Evolutionary conservation across 768 basidiomycete species (phyloP).

Genomic region (Phanerochaete sordida): DNA sequence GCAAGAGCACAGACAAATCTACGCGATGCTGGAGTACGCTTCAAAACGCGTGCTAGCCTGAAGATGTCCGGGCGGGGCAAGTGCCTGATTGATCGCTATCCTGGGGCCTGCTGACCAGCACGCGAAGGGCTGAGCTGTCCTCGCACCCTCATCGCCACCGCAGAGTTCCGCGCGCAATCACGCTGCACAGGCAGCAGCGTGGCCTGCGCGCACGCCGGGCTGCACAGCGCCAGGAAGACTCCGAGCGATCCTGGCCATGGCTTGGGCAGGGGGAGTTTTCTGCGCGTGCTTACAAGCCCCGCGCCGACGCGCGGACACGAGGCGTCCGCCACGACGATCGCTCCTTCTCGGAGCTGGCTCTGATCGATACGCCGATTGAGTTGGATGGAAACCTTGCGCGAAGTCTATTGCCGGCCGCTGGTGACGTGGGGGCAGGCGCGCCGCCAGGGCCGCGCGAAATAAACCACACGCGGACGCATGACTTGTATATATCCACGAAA

Average conservation of each 20-base stretch:
- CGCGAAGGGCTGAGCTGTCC: not conserved
- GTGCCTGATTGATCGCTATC: not conserved
- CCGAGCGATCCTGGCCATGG: not conserved
- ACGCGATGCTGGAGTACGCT: not conserved
- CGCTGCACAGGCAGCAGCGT: not conserved
- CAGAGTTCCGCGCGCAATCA: not conserved
- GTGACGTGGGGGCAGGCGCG: not conserved
- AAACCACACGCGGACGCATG: not conserved
- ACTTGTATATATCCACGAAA: not conserved
- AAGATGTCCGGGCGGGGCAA: not conserved
- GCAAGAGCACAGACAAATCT: not conserved
- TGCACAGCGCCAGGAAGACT: not conserved
- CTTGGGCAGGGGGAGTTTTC: not conserved
- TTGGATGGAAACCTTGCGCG: not conserved
- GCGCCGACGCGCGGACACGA: not conserved
- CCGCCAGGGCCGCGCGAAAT: not conserved
- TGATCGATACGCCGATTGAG: not conserved
- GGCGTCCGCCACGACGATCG: not conserved
- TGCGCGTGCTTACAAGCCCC: not conserved
- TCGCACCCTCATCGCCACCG: not conserved
- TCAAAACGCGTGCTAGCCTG: not conserved
- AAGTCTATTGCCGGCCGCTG: not conserved
- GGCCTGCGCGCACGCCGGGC: not conserved
- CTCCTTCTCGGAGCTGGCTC: not conserved
- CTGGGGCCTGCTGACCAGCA: not conserved